A percentile compares a stretch with the other conserved stretches of the same genome.
Evolutionary conservation across 164 flowering plant species (phyloP).

Genomic region (Stephania japonica): DNA sequence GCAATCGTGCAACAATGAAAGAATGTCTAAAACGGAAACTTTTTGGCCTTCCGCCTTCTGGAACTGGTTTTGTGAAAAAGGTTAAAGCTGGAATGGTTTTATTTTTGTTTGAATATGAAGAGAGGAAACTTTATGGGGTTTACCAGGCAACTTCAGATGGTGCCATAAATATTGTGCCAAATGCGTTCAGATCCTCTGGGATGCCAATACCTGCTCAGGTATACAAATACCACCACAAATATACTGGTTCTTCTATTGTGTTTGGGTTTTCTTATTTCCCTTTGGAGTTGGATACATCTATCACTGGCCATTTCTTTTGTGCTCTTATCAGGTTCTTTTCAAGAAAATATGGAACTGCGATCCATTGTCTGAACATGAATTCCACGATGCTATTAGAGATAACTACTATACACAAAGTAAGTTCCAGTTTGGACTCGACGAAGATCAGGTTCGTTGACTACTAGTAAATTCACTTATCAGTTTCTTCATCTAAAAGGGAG

Average conservation of each 20-base stretch:
- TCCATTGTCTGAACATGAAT: constrained; percentile 56
- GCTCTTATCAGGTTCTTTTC: constrained; percentile 19
- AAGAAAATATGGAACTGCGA: constrained; percentile 39
- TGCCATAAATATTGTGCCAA: constrained; percentile 49
- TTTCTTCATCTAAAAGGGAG: not conserved
- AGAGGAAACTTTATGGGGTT: constrained; percentile 59
- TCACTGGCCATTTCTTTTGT: not conserved
- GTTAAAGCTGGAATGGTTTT: constrained; percentile 63
- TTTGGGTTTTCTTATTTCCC: not conserved
- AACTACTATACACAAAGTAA: constrained; percentile 52
- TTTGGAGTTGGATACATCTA: not conserved
- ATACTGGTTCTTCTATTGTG: not conserved
- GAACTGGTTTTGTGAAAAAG: constrained; percentile 39
- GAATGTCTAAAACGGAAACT: constrained; percentile 46
- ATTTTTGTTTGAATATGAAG: constrained; percentile 66
- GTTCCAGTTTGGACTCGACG: constrained; percentile 53
- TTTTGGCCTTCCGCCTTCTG: constrained; percentile 53
- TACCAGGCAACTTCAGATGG: constrained; percentile 62
- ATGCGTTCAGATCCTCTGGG: constrained; percentile 47
- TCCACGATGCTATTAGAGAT: constrained; percentile 48
- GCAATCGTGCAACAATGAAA: constrained; percentile 40
- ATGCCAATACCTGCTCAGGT: constrained; percentile 75
- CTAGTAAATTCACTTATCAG: not conserved
- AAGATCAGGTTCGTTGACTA: constrained; percentile 42
- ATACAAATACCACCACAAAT: not conserved